phyloP scores from a whole-genome alignment of 1,139 yeast species.

The Blastobotrys buckinghamii region DNA sequence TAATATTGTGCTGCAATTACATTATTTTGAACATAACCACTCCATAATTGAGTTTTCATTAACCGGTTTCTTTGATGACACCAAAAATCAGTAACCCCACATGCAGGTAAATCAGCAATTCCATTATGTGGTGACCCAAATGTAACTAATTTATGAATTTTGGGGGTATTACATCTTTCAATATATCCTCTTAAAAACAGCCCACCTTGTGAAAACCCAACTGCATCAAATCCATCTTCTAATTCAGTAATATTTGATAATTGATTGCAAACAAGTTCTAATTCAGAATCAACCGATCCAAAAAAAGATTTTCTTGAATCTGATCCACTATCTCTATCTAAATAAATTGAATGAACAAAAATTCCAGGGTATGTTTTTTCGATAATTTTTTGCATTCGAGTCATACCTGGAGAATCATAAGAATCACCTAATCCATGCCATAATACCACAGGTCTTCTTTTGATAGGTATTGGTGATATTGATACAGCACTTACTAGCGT shows the following conservation, averaged over 20 bases:
- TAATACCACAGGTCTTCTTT: constrained; percentile 50
- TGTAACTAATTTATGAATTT: constrained; percentile 53
- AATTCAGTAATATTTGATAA: constrained; percentile 40
- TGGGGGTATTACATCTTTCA: constrained; percentile 48
- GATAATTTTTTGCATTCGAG: constrained; percentile 41
- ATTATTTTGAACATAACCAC: constrained; percentile 48
- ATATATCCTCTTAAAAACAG: constrained; percentile 59
- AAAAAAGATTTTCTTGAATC: constrained; percentile 54
- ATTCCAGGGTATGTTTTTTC: constrained; percentile 45
- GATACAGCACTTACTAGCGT: not conserved
- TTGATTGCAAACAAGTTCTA: constrained; percentile 39
- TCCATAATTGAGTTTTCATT: constrained; percentile 59
- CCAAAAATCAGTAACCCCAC: constrained; percentile 52
- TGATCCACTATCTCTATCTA: constrained; percentile 44
- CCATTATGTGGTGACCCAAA: constrained; percentile 86
- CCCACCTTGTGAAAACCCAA: constrained; percentile 85
- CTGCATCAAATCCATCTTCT: constrained; percentile 56
- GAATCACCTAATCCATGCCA: constrained; percentile 88
- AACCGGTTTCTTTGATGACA: constrained; percentile 53
- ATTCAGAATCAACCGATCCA: constrained; percentile 52
- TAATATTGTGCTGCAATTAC: constrained; percentile 74
- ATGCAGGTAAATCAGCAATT: constrained; percentile 60
- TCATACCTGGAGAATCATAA: constrained; percentile 58
- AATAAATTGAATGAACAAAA: constrained; percentile 46
- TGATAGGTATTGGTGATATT: not conserved